A percentile compares a stretch with the other conserved stretches of the same genome.
Conservation (phyloP, 148 eudicot species). For the Vaccinium corymbosum region DNA sequence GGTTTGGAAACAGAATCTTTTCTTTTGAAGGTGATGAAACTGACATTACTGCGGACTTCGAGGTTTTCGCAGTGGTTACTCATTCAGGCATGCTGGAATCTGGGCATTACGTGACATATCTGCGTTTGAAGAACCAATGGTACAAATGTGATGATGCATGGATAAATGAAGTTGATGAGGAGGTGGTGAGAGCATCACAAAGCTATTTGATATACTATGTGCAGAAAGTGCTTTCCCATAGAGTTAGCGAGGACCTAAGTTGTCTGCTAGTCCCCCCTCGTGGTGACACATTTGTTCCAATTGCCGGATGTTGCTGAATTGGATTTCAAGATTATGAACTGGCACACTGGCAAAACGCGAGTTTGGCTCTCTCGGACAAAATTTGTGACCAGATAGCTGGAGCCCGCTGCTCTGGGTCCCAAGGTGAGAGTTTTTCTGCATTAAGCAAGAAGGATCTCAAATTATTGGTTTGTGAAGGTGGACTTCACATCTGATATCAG, state of each 20-base stretch:
- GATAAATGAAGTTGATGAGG: constrained; percentile 63
- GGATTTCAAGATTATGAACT: neutral
- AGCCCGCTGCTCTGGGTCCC: neutral
- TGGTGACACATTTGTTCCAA: constrained; percentile 51
- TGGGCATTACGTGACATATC: constrained; percentile 63
- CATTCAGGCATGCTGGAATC: constrained; percentile 73
- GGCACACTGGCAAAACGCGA: neutral
- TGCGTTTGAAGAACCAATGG: constrained; percentile 57
- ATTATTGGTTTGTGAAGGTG: neutral
- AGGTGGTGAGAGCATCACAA: constrained; percentile 58
- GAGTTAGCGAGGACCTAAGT: constrained; percentile 46
- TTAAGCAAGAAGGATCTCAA: constrained; percentile 1
- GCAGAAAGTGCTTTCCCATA: constrained; percentile 44
- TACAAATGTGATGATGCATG: constrained; percentile 79
- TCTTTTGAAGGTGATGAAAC: constrained; percentile 49
- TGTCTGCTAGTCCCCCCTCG: constrained; percentile 39
- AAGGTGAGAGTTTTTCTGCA: neutral
- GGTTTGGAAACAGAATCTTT: constrained; percentile 59
- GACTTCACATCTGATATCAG: neutral
- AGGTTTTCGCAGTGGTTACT: constrained; percentile 69
- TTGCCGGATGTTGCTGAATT: constrained; percentile 50
- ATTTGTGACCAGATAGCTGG: neutral
- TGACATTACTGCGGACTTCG: constrained; percentile 47
- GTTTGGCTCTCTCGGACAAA: neutral
- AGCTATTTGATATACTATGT: constrained; percentile 59